A percentile compares a stretch with the other conserved stretches of the same genome.
phyloP scores from a whole-genome alignment of 2,329 filamentous ascomycete species.

The Mycosphaerella sp. region DNA sequence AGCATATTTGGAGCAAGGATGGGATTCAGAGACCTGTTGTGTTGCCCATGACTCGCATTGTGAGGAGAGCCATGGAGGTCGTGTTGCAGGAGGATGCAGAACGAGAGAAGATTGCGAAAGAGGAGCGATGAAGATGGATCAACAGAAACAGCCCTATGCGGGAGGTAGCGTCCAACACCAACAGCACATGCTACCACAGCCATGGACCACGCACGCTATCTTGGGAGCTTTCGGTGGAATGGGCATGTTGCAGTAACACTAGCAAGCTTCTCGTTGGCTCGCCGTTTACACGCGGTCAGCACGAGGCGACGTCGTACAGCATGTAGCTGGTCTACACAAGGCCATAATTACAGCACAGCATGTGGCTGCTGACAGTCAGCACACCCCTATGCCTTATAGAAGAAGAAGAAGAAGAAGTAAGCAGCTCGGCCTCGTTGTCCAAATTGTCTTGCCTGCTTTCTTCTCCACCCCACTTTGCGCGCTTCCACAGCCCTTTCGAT shows the following conservation, averaged over 20 bases:
- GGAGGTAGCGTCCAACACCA: not conserved
- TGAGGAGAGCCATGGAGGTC: constrained; percentile 18
- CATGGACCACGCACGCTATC: not conserved
- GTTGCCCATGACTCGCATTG: constrained; percentile 17
- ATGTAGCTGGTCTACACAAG: not conserved
- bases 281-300: constrained; percentile 5
- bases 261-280: not conserved
- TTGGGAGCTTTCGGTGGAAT: not conserved
- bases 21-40: constrained; percentile 16
- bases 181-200: not conserved
- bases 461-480: not conserved
- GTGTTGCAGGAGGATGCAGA: constrained; percentile 14
- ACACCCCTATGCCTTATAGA: not conserved
- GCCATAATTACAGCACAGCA: too few relatives aligned
- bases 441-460: not conserved
- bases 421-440: not conserved
- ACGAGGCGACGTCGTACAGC: constrained; percentile 2
- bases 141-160: not conserved
- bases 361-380: not conserved
- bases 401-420: not conserved
- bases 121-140: not conserved
- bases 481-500: not conserved
- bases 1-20: constrained; percentile 15
- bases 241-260: not conserved
- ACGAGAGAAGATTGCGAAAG: not conserved